These are phyloP conservation scores for Leptomonas pyrrhocoris DNA, from an alignment of 208 protist species.

Conservation along the genomic window DNA sequence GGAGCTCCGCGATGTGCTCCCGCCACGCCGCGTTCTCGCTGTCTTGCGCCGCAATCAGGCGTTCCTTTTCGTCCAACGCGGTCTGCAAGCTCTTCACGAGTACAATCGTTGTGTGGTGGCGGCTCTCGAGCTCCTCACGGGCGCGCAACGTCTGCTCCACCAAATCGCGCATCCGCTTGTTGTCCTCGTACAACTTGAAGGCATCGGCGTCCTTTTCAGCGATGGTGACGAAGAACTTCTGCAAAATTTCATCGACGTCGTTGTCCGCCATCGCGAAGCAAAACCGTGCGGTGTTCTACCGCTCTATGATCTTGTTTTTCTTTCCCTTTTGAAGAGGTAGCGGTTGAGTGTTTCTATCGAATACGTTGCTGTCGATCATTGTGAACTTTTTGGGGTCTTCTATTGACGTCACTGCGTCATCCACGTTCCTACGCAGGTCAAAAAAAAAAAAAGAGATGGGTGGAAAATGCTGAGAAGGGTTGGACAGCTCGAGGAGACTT, in stretches of 20 bases:
- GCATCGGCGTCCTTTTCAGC: slow-evolving; percentile 80
- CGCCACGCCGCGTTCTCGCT: slow-evolving; percentile 37
- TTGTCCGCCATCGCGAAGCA: slow-evolving; percentile 33
- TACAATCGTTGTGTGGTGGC: slow-evolving; percentile 34
- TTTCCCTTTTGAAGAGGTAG: no score
- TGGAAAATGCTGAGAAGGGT: no score
- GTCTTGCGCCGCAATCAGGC: slow-evolving; percentile 55
- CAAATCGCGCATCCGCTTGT: slow-evolving; percentile 67
- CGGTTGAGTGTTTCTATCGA: no score
- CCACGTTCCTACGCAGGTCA: no score
- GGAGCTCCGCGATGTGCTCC: slow-evolving; percentile 37
- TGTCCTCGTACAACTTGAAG: slow-evolving; percentile 72
- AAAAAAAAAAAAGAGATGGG: no score
- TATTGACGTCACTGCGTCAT: no score
- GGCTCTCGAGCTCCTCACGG: slow-evolving; percentile 55
- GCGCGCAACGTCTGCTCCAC: slow-evolving; percentile 45
- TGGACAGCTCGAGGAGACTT: no score
- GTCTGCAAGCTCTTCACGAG: slow-evolving; percentile 53
- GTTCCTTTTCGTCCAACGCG: slow-evolving; percentile 58
- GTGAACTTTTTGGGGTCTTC: no score
- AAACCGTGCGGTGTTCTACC: neutral
- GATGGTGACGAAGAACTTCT: slow-evolving; percentile 74
- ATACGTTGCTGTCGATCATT: no score
- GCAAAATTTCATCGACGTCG: slow-evolving; percentile 66
- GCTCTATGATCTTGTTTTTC: neutral